Base-by-base conservation (phyloP, 1,284 basidiomycete genomes). In the Apiotrichum porosum region DNA sequence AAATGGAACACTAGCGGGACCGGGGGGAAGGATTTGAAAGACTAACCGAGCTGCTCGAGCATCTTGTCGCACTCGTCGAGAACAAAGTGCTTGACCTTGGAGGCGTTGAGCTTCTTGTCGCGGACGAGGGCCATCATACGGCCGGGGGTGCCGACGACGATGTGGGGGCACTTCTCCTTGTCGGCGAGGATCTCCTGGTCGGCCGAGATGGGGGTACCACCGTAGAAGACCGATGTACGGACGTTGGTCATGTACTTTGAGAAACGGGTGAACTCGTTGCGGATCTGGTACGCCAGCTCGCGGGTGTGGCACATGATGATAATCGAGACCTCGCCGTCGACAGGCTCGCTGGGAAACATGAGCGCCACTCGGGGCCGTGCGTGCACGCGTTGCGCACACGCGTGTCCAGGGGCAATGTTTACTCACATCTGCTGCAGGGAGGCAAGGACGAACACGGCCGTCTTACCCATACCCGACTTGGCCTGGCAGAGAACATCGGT, bases 21-120 rank as follows among this genome's bases (percentile, higher is more conserved):
- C 34, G 37, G 44, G 43, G 35, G 42, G 40, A 40, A 41, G 30
- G 41, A 37, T 28, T 28, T 28, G 55, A 26, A n/a, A 48, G 45
- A 95, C 92, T 94, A 86, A 97, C 92, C 93, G 79, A 99, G 91
- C 84, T 93, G 88, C 82, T 99, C 95, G 73, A 99, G 85, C 90
- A 99, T 97, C 84, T 99, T 99, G 83, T 99, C 95, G 81, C 95
- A 99, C 79, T 99, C 95, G 81, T 99, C 95, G 73, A 99, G 80
- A 54, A 97, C 93, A 76, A 99, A 99, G 80, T 97, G 93, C 80
- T 95, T 94, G 75, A 95, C 89, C 72, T 90, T 86, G 74, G 85
- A 85, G 59, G 86, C 87, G 72, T 94, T 90, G 75, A 97, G 74
- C 48, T 86, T 82, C 79, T 95, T 95, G 77, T 97, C 93, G 62